Evolutionary conservation across 2,329 filamentous ascomycete genomes (phyloP).

Genomic region (Alternaria incomplexa): DNA sequence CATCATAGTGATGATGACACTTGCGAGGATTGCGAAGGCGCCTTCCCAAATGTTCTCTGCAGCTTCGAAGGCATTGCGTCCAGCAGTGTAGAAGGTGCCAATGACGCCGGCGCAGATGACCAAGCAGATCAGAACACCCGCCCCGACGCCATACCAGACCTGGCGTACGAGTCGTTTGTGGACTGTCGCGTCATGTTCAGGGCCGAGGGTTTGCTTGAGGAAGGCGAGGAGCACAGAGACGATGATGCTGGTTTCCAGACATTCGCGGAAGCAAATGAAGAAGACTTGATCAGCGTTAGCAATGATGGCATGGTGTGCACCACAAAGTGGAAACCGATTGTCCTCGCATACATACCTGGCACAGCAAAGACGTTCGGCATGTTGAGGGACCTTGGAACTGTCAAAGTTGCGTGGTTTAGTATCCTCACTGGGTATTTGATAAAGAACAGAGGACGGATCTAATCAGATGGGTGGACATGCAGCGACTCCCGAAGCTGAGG

Average conservation of each 20-base stretch:
- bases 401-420: conserved; percentile 1
- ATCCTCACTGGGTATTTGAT: conserved; percentile 8
- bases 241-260: conserved; percentile 81
- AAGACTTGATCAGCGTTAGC: conserved; percentile 62
- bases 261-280: conserved; percentile 89
- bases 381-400: conserved; percentile 21
- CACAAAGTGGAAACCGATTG: not conserved
- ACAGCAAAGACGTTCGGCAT: conserved; percentile 76
- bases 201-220: conserved; percentile 78
- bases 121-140: conserved; percentile 70
- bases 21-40: conserved; percentile 75
- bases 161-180: conserved; percentile 74
- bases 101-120: conserved; percentile 70
- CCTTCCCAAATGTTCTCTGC: conserved; percentile 84
- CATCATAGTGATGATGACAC: conserved; percentile 81
- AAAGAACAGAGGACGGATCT: conserved; percentile 18
- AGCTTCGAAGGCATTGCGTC: conserved; percentile 68
- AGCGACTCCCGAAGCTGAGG: not conserved
- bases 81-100: conserved; percentile 72
- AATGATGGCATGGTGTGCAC: not conserved
- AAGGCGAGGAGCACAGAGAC: conserved; percentile 87
- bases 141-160: conserved; percentile 70
- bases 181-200: conserved; percentile 64
- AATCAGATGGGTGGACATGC: conserved; percentile 26
- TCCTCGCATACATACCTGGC: conserved; percentile 55